Evolutionary conservation across 208 protist species (phyloP), one percentile per base, ranked within the genome.

Genomic region (Wallacemonas collosoma): DNA sequence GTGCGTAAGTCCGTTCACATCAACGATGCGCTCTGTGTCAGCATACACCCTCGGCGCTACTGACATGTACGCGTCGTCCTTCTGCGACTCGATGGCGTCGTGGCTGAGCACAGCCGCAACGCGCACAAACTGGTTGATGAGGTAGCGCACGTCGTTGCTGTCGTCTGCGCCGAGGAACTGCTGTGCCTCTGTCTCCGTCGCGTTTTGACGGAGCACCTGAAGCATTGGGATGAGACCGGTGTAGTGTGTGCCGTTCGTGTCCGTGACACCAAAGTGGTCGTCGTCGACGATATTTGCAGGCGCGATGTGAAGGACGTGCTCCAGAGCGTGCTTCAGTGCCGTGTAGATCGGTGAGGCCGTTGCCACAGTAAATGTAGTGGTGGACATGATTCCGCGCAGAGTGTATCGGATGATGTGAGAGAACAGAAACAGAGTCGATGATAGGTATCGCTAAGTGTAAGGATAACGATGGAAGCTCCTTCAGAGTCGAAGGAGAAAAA

Each of bases 21-120:
- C 79, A 2, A 93, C 63, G 47, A 75, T 77, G 11, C 57, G 64
- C 71, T 93, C 88, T 61, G 90, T 64, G 38, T 90, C 80, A 12
- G 72, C 67, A 72, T 84, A 86, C 26, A 90, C 41, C 9, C 76
- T 60, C 36, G 73, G 80, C 53, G 79, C 77, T 8, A 86, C 69
- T 12, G 85, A 80, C 8, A 73, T 57, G 51, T 64, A 72, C 43
- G 71, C 56, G 26, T 7, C 26, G 38, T 36, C 36, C 26, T 11
- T 35, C 26, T 71, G 57, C 6, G 62, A 2, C 55, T 71, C 68
- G 15, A 66, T n/a, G 1, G 68, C 77, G 54, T 83, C 70, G 4
- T 64, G 44, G 12, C 65, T 70, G 4, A 87, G 58, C 43, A 77
- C 65, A 17, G 76, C 2, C 9, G 82, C 82, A 26, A 63, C 68